Conservation (phyloP, 176 grass and related monocot genomes). For the Otatea glauca region DNA sequence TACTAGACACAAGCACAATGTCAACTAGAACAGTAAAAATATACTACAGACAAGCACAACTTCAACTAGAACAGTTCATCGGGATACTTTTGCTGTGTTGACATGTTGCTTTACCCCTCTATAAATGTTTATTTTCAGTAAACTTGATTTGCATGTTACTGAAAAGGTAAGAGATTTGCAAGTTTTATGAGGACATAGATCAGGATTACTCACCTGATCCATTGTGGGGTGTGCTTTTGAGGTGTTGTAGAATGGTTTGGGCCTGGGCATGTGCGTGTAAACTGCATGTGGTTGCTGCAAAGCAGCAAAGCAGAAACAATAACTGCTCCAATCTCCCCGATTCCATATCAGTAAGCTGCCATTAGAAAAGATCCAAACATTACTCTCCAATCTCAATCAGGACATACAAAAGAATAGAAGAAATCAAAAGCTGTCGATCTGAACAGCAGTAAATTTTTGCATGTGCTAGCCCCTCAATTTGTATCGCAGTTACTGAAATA, state of each 20-base stretch:
- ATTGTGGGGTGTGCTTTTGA: slow-evolving; percentile 24
- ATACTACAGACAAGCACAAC: slow-evolving; percentile 7
- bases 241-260: slow-evolving; percentile 27
- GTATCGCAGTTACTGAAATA: background rate
- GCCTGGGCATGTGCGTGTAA: slow-evolving; percentile 21
- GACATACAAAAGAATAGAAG: slow-evolving; percentile 22
- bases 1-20: background rate
- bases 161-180: background rate
- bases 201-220: slow-evolving; percentile 54
- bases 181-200: slow-evolving; percentile 33
- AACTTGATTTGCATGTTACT: slow-evolving; percentile 27
- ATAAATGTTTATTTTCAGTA: background rate
- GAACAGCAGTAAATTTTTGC: background rate
- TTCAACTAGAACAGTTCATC: slow-evolving; percentile 23
- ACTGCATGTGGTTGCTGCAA: slow-evolving; percentile 53
- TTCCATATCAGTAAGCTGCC: slow-evolving; percentile 59
- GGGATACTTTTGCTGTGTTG: background rate
- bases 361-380: slow-evolving; percentile 45
- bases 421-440: slow-evolving; percentile 13
- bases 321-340: slow-evolving; percentile 53
- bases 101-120: slow-evolving; percentile 2
- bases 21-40: slow-evolving; percentile 30
- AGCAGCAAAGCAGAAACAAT: slow-evolving; percentile 62
- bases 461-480: background rate
- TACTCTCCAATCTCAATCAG: slow-evolving; percentile 32